Base-by-base conservation (phyloP, 2,329 filamentous ascomycete species). In the Calonectria pauciramosa region DNA sequence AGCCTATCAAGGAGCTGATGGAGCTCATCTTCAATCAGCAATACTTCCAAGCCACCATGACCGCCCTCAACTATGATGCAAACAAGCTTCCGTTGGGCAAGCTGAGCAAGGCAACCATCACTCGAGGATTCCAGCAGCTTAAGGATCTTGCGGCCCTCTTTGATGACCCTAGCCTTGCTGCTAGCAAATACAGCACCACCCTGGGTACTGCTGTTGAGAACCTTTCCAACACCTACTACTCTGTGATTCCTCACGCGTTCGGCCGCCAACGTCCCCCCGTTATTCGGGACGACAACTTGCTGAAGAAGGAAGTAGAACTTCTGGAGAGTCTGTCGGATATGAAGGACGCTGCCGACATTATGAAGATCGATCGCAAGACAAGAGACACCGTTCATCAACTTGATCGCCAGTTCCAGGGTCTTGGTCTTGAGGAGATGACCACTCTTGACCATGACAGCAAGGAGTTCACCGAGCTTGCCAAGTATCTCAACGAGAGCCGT, bases 51-150 rank as follows among this genome's bases (percentile, higher is more conserved):
- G 89, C 89, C 26, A 90, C 91, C 44, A 94, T 95, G 92, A 83
- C 85, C 1, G 87, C 90, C 1, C 87, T 95, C 77, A 94, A 94
- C 77, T 95, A 95, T 78, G 93, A 95, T 78, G 88, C 90, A 13
- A 88, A 93, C 76, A 97, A 97, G 83, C 87, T 98, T 51, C 95
- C 95, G 0, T 87, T 98, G 1, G 96, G 95, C 6, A 97, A 97
- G 82, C 89, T 98, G 30, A 95, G 94, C 87, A 95, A 96, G 80
- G 86, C 90, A 16, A 97, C 94, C 26, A 93, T 98, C 77, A 90
- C 89, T 34, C 89, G 90, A 18, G 96, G 95, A 10, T 98, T 95
- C 82, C 90, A 95, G 80, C 88, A 92, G 9, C 88, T 98, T 68
- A 96, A 97, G 81, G 91, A 95, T 49, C 88, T 98, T 5, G 91